These are phyloP conservation scores for Fusarium concolor DNA, from an alignment of 2,329 filamentous ascomycete genomes.

Conservation along the genomic window DNA sequence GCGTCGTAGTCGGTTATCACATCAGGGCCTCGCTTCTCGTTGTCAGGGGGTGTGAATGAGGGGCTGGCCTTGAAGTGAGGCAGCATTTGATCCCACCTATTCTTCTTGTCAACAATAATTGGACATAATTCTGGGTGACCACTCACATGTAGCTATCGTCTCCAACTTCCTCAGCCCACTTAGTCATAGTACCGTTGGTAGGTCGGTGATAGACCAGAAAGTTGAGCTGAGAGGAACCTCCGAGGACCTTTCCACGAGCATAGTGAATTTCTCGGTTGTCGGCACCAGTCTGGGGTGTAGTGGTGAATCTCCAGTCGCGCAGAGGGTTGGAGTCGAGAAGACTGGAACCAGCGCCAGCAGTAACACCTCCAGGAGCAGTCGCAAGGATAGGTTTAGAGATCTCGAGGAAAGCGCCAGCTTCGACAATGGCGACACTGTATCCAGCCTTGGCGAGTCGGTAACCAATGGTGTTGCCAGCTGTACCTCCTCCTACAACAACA, in stretches of 20 bases:
- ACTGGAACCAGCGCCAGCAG: conserved; percentile 36
- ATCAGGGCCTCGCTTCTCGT: conserved; percentile 31
- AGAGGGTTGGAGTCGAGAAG: conserved; percentile 36
- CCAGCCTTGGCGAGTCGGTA: conserved; percentile 49
- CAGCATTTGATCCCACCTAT: conserved; percentile 42
- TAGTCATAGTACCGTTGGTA: conserved; percentile 47
- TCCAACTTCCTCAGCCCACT: conserved; percentile 46
- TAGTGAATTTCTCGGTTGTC: conserved; percentile 50
- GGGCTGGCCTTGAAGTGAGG: conserved; percentile 45
- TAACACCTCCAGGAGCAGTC: conserved; percentile 42
- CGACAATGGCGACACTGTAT: conserved; percentile 52
- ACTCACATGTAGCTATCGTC: conserved; percentile 46
- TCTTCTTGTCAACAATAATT: not conserved
- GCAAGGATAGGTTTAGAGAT: conserved; percentile 46
- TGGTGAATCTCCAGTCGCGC: conserved; percentile 49
- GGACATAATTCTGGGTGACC: accelerated
- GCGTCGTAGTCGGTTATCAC: conserved; percentile 45
- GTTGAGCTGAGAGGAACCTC: conserved; percentile 54
- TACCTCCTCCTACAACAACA: conserved; percentile 55
- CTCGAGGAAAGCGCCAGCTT: conserved; percentile 53
- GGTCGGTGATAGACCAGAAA: conserved; percentile 52
- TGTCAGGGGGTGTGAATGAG: conserved; percentile 44
- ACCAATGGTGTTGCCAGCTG: conserved; percentile 52
- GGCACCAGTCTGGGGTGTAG: conserved; percentile 37
- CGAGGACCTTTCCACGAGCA: conserved; percentile 53